phyloP scores from a whole-genome alignment of 208 protist genomes.

The Leishmania turanica region DNA sequence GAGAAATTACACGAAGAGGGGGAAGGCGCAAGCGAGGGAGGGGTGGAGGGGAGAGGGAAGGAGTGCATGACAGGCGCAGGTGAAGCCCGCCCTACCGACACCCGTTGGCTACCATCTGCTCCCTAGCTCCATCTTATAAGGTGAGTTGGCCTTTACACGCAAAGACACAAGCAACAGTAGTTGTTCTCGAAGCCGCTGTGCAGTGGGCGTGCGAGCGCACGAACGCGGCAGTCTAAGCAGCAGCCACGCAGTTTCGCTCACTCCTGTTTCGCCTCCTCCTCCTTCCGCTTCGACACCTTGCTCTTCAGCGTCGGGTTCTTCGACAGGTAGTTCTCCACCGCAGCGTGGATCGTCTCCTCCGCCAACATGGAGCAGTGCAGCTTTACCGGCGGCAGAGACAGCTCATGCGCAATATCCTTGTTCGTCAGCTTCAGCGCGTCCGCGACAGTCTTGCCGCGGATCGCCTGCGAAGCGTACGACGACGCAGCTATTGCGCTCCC shows the following conservation, averaged over 20 bases:
- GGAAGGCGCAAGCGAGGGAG: neutral
- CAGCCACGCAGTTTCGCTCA: neutral
- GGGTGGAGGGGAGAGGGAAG: neutral
- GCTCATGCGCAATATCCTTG: slow-evolving; percentile 98
- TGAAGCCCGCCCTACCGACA: neutral
- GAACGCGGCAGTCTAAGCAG: neutral
- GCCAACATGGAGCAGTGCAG: slow-evolving; percentile 99
- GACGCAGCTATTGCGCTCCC: slow-evolving; percentile 98
- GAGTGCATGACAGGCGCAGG: neutral
- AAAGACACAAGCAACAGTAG: neutral
- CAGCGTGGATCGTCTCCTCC: slow-evolving; percentile 98
- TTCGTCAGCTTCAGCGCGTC: slow-evolving; percentile 98
- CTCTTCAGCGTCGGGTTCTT: slow-evolving; percentile 94
- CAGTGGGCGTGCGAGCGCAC: neutral
- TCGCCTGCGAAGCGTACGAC: slow-evolving; percentile 97
- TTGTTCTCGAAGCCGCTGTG: neutral
- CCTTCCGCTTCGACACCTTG: slow-evolving; percentile 59
- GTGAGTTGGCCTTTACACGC: neutral
- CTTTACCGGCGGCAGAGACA: slow-evolving; percentile 99
- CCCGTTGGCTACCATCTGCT: neutral
- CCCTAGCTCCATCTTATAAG: neutral
- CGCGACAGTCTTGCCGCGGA: slow-evolving; percentile 98
- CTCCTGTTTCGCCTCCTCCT: slow-evolving; percentile 4
- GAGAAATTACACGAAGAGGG: neutral
- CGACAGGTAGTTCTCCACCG: slow-evolving; percentile 97